Base-by-base conservation (phyloP, 371 early-diverging fungal genomes). In the Rhizopus microsporus region DNA sequence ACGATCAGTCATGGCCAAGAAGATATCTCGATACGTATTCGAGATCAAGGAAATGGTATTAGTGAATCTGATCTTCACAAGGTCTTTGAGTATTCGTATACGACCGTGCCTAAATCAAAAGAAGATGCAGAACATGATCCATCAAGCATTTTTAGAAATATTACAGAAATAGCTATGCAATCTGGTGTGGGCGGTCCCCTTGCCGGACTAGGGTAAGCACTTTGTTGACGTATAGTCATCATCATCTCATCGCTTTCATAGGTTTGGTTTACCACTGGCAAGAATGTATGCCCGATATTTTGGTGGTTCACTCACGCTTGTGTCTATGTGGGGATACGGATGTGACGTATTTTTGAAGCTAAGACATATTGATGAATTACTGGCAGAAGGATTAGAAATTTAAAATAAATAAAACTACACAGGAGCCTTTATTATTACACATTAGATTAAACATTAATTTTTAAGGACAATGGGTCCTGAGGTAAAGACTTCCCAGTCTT, bases 41-140 rank as follows among this genome's bases (percentile, higher is more conserved):
- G 97, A 31, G 98, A 98, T 62, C 89, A 89, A 58, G 98, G 98
- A 31, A 96, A 97, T 40, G 98, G 98, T 29, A 89, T 97, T 47
- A 71, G 91, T 5, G 72, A 83, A 13, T 74, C 88, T n/a, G 87
- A 92, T 60, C 69, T 90, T 55, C 76, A 79, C n/a, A 80, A 84
- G 16, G 84, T 95, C 5, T 97, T 93, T 80, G 93, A 96, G 51
- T 98, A 96, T 68, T 92, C 93, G 3, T 96, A 87, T 73, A 94
- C 96, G 6, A 95, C 96, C 0, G 93, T 95, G 10, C 76, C 89
- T 29, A 83, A 85, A 43, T 74, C 82, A 38, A 74, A 79, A 30
- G 73, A 74, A 5, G 77, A 73, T 1, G 57, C 56, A 35, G 74
- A 75, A 17, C 69, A 67, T 31, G 80, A 69, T 50, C 71, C 65